Percentiles rank a stretch among this genome's conserved stretches.
These are phyloP conservation scores for Polyporus arcularius DNA, from an alignment of 768 basidiomycete species.

Conservation along the genomic window DNA sequence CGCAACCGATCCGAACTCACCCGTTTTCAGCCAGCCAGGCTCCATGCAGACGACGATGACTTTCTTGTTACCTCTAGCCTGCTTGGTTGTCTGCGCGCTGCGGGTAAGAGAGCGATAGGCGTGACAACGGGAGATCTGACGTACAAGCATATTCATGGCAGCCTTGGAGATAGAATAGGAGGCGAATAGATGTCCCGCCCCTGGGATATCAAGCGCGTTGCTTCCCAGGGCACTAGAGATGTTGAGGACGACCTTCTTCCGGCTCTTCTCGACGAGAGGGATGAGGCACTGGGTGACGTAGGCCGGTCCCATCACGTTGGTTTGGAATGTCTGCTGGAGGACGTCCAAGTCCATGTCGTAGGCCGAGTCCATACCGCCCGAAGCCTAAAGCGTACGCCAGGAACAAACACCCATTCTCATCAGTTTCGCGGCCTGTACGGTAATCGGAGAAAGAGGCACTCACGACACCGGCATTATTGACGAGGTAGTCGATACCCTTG, in stretches of 20 bases:
- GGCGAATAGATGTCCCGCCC: conserved; percentile 17
- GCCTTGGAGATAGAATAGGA: conserved; percentile 39
- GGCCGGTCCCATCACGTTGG: conserved; percentile 38
- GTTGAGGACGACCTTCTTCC: conserved; percentile 35
- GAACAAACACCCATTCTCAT: no score
- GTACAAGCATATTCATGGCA: conserved; percentile 41
- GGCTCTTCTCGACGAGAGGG: conserved; percentile 34
- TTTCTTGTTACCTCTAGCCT: conserved; percentile 33
- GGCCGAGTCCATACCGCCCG: conserved; percentile 14
- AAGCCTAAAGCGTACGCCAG: not conserved
- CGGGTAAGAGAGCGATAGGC: not conserved
- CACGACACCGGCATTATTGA: conserved; percentile 40
- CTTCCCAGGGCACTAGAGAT: conserved; percentile 34
- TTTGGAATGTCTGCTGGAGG: not conserved
- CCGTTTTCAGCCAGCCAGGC: conserved; percentile 43
- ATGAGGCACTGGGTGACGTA: conserved; percentile 34
- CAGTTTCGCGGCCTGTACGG: no score
- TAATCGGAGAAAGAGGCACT: not conserved
- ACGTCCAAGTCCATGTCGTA: not conserved
- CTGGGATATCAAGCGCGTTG: conserved; percentile 28
- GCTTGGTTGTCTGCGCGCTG: conserved; percentile 35
- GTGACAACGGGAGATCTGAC: not conserved
- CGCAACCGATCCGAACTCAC: conserved; percentile 17
- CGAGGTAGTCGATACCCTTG: conserved; percentile 38
- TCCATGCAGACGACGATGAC: conserved; percentile 34